Conservation (phyloP, 2,329 filamentous ascomycete genomes). For the Ophiostoma novo-ulmi region DNA sequence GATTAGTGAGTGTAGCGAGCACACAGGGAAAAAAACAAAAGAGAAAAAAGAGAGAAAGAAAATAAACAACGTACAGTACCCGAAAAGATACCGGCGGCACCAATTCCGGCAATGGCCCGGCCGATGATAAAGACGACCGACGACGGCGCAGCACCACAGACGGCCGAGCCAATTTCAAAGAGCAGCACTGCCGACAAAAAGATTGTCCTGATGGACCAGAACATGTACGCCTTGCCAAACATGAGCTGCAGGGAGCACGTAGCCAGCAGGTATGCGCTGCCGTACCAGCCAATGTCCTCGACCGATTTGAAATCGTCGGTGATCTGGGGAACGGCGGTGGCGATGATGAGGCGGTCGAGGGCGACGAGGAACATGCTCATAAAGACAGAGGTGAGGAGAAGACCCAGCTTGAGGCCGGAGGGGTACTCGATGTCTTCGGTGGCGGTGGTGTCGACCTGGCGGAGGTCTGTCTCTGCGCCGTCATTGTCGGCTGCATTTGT, state of each 20-base stretch:
- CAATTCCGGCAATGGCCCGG: conserved; percentile 39
- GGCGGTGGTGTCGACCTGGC: conserved; percentile 27
- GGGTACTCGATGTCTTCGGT: conserved; percentile 35
- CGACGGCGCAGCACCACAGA: conserved; percentile 40
- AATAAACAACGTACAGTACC: conserved; percentile 29
- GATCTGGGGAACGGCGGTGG: conserved; percentile 27
- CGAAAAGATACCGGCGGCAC: conserved; percentile 38
- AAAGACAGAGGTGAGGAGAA: conserved; percentile 36
- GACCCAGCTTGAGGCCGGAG: conserved; percentile 31
- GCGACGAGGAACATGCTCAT: conserved; percentile 39
- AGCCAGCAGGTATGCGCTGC: conserved; percentile 27
- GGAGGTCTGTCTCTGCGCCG: conserved; percentile 23
- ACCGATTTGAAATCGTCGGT: conserved; percentile 27
- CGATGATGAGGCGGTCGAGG: conserved; percentile 34
- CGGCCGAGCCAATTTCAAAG: conserved; percentile 38
- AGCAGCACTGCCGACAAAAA: conserved; percentile 34
- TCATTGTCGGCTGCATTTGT: background rate
- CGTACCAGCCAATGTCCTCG: conserved; percentile 28
- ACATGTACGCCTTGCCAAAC: conserved; percentile 40
- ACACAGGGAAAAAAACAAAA: background rate
- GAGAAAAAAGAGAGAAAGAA: background rate
- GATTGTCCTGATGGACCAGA: conserved; percentile 36
- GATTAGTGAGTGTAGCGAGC: background rate
- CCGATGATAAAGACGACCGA: conserved; percentile 41
- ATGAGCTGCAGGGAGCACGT: conserved; percentile 35